A percentile compares a stretch with the other conserved stretches of the same genome.
Evolutionary conservation across 1,139 yeast species (phyloP).

Genomic region (Debaryomycetaceae sp.): DNA sequence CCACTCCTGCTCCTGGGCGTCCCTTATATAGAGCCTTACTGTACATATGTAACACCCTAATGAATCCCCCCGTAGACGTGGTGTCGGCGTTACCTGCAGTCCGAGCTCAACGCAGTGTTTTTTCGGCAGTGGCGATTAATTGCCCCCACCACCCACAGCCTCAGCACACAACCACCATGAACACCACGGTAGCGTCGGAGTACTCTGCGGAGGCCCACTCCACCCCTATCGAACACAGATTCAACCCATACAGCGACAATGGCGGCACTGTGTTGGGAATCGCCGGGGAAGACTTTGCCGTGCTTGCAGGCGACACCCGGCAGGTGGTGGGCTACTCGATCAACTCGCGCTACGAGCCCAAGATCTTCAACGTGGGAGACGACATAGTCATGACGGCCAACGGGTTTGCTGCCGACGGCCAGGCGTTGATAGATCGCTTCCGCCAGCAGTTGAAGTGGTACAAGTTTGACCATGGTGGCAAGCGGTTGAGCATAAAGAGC

Average conservation of each 20-base stretch:
- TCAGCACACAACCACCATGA: slow-evolving; percentile 13
- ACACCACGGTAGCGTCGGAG: slow-evolving; percentile 55
- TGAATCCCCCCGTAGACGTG: no score
- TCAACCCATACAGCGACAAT: slow-evolving; percentile 93
- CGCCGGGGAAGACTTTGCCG: slow-evolving; percentile 96
- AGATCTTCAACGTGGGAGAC: slow-evolving; percentile 87
- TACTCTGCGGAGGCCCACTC: slow-evolving; percentile 48
- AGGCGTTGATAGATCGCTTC: slow-evolving; percentile 75
- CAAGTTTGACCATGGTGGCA: slow-evolving; percentile 78
- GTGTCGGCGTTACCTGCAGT: no score
- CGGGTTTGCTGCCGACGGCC: slow-evolving; percentile 96
- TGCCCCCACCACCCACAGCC: no score
- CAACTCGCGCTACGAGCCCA: slow-evolving; percentile 89
- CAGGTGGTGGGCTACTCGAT: slow-evolving; percentile 92
- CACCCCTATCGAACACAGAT: slow-evolving; percentile 84
- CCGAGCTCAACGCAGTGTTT: no score
- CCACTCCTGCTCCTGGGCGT: no score
- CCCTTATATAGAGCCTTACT: no score
- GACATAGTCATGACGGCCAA: slow-evolving; percentile 84
- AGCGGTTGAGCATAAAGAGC: slow-evolving; percentile 60
- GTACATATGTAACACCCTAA: no score
- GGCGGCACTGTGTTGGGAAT: slow-evolving; percentile 98
- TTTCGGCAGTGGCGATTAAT: no score
- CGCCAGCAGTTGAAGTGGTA: slow-evolving; percentile 86
- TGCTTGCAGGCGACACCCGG: slow-evolving; percentile 96